Evolutionary conservation across 208 protist species (phyloP).

Genomic region (Trypanosoma cruzi): DNA sequence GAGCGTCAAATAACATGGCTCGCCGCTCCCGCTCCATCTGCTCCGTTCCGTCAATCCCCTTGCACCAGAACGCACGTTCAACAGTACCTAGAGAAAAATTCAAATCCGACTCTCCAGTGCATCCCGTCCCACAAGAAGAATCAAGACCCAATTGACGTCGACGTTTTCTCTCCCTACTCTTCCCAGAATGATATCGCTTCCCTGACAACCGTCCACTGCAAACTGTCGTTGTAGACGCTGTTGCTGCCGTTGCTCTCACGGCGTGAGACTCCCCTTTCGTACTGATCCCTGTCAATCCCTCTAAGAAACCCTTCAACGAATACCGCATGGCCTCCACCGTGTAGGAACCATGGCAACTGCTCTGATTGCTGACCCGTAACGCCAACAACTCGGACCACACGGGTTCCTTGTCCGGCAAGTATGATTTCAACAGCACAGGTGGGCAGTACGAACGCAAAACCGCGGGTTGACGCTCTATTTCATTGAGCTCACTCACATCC

Average conservation of each 20-base stretch:
- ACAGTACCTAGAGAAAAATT: background rate
- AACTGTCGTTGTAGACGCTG: background rate
- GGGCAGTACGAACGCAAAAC: conserved; percentile 49
- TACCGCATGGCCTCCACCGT: conserved; percentile 38
- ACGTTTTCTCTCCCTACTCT: background rate
- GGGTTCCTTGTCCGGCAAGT: conserved; percentile 60
- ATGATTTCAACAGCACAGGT: conserved; percentile 36
- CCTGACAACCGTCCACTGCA: background rate
- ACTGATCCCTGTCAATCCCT: background rate
- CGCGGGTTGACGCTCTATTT: background rate
- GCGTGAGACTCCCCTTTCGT: background rate
- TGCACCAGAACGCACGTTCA: conserved; percentile 68
- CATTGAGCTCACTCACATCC: background rate
- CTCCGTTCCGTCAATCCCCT: conserved; percentile 56
- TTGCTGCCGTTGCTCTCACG: background rate
- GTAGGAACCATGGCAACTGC: conserved; percentile 64
- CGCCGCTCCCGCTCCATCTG: conserved; percentile 49
- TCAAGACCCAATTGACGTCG: background rate
- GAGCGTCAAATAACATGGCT: conserved; percentile 52
- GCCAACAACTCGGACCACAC: conserved; percentile 41
- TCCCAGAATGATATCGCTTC: background rate
- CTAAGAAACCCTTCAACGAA: conserved; percentile 11
- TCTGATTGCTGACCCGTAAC: conserved; percentile 56
- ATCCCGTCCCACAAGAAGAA: background rate
- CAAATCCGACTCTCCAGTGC: background rate